Percentiles rank a stretch among this genome's conserved stretches.
These are phyloP conservation scores for Sporisorium graminicola DNA, from an alignment of 1,284 basidiomycete species.

Conservation along the genomic window DNA sequence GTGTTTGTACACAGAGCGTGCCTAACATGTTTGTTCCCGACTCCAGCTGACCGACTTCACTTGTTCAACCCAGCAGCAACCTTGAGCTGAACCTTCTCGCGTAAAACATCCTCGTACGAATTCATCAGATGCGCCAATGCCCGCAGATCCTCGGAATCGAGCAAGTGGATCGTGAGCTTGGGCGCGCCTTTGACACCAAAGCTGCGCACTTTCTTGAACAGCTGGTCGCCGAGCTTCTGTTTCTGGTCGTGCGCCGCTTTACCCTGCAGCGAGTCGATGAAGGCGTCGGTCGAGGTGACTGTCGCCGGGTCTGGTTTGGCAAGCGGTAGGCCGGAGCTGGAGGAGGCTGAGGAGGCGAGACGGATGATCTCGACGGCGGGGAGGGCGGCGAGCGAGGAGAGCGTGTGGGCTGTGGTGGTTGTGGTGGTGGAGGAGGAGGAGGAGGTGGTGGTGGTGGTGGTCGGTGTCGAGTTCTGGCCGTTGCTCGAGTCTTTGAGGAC, in stretches of 20 bases:
- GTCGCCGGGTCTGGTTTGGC: slow-evolving; percentile 80
- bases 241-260: slow-evolving; percentile 80
- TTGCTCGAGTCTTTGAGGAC: slow-evolving; percentile 30
- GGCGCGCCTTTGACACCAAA: slow-evolving; percentile 81
- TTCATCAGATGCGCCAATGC: slow-evolving; percentile 87
- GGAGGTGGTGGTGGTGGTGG: too few relatives aligned
- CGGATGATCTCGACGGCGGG: slow-evolving; percentile 75
- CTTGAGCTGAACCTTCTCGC: slow-evolving; percentile 73
- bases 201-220: slow-evolving; percentile 80
- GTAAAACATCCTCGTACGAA: slow-evolving; percentile 82
- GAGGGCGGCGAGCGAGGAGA: slow-evolving; percentile 75
- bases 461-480: slow-evolving; percentile 52
- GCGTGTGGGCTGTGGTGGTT: slow-evolving; percentile 28
- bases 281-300: slow-evolving; percentile 79
- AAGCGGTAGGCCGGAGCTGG: slow-evolving; percentile 75
- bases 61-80: slow-evolving; percentile 47
- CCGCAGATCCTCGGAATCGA: slow-evolving; percentile 86
- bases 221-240: slow-evolving; percentile 73
- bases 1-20: background rate
- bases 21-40: background rate
- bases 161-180: slow-evolving; percentile 76
- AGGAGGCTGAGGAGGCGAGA: slow-evolving; percentile 73
- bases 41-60: slow-evolving; percentile 2
- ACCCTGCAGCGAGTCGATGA: slow-evolving; percentile 79
- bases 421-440: too few relatives aligned